A percentile compares a stretch with the other conserved stretches of the same genome.
Evolutionary conservation across 1,284 basidiomycete genomes (phyloP).

Genomic region (Ustilago xerochloae): DNA sequence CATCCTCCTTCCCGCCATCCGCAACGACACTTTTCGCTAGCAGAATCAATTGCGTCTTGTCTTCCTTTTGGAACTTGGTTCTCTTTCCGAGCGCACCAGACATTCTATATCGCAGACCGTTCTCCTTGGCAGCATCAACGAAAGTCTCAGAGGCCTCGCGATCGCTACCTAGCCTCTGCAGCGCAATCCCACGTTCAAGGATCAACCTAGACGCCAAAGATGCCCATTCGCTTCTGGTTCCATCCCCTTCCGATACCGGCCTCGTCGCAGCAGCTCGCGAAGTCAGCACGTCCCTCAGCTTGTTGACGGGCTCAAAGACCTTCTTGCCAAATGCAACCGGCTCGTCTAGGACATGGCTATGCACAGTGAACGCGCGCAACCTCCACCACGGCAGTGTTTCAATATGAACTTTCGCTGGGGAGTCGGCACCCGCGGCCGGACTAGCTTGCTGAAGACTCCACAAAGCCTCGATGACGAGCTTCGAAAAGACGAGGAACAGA

Average conservation of each 20-base stretch:
- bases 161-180: constrained; percentile 81
- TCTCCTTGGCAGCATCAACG: constrained; percentile 80
- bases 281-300: constrained; percentile 70
- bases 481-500: constrained; percentile 80
- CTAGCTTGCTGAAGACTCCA: constrained; percentile 9
- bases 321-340: constrained; percentile 75
- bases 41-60: constrained; percentile 90
- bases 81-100: constrained; percentile 92
- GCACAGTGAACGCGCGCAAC: constrained; percentile 79
- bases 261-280: constrained; percentile 61
- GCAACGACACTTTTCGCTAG: constrained; percentile 79
- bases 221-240: constrained; percentile 67
- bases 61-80: constrained; percentile 90
- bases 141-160: constrained; percentile 83
- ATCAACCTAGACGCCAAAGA: constrained; percentile 79
- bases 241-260: background rate
- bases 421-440: no score
- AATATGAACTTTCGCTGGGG: constrained; percentile 16
- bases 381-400: constrained; percentile 75
- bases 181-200: constrained; percentile 83
- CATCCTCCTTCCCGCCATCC: constrained; percentile 49
- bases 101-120: constrained; percentile 86
- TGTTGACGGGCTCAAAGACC: constrained; percentile 72
- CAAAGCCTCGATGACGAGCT: constrained; percentile 75
- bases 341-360: constrained; percentile 87